Base-by-base conservation (phyloP, 441 rosid genomes). In the Brassica hybrid region DNA sequence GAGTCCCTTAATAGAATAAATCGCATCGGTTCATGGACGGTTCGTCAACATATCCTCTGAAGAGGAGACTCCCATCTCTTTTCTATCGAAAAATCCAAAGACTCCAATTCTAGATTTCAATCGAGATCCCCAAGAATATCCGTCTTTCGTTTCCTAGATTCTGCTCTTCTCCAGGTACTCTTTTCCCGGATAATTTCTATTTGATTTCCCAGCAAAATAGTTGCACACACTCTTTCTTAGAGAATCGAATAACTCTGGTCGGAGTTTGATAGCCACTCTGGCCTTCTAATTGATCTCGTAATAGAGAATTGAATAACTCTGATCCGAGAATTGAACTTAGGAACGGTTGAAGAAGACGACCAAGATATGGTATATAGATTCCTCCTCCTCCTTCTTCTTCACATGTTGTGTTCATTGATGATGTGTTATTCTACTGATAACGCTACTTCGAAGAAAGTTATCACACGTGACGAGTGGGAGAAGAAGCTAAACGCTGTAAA, bases 391-490 rank as follows among this genome's bases (percentile, higher is more conserved):
- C 73, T 52, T 13, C 50, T 61, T 36, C 13, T 2, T 23, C 57
- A 18, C 57, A 1, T 45, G 21, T 9, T 67, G 8, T 16, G 41
- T 38, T 21, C 8, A 30, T 54, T 43, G n/a, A 43, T 43, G 43
- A 36, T 36, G 11, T 36, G 43, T 36, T 43, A 0, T 11, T 10
- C 5, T 7, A 2, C 0, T 43, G 17, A 23, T 83, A 19, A 95
- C 98, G 96, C 90, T 43, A 79, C 83, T 54, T 86, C 97, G 0
- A 91, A 91, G 86, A 95, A 90, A 85, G 86, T 91, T 76, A 86
- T 91, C 14, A 90, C 97, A 8, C 86, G 90, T 81, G 97, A 84
- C 41, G 99, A 90, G 57, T 93, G 99, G 99, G 98, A 93, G 69
- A 95, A 86, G 88, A 95, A 86, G 81, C 92, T 95, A 21, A 93